These are phyloP conservation scores for Rubia yunnanensis DNA, from an alignment of 257 asterid species.

Conservation along the genomic window DNA sequence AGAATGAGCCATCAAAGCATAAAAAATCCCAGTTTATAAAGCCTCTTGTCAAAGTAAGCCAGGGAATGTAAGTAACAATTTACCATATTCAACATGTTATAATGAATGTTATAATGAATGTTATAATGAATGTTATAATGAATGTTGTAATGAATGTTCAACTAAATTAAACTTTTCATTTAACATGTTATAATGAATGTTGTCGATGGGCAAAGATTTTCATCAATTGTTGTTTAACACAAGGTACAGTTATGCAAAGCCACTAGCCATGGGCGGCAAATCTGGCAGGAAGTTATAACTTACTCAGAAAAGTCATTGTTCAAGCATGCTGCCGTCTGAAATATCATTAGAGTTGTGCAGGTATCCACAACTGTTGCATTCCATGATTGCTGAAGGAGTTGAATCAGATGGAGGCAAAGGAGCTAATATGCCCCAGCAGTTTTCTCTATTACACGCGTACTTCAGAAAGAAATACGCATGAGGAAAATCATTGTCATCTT, in stretches of 20 bases:
- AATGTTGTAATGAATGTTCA: no score
- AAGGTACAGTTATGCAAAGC: not conserved
- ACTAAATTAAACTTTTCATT: no score
- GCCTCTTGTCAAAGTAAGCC: not conserved
- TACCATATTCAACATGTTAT: not conserved
- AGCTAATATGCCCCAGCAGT: conserved; percentile 91
- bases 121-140: no score
- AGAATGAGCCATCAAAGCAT: not conserved
- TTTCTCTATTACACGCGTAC: conserved; percentile 67
- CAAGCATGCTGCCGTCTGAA: conserved; percentile 15
- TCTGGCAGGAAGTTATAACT: not conserved
- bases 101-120: no score
- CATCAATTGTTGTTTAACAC: not conserved
- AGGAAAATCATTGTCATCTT: conserved; percentile 52
- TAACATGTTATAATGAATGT: no score
- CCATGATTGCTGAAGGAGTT: conserved; percentile 42
- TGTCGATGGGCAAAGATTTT: not conserved
- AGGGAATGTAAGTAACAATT: not conserved
- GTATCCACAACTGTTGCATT: conserved; percentile 83
- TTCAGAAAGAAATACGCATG: conserved; percentile 75
- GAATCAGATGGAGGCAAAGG: conserved; percentile 57
- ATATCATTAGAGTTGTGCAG: conserved; percentile 38
- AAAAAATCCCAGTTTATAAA: not conserved
- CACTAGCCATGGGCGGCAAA: not conserved
- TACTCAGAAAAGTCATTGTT: conserved; percentile 12